phyloP scores from a whole-genome alignment of 2,329 filamentous ascomycete genomes.

The Akanthomyces muscarius region DNA sequence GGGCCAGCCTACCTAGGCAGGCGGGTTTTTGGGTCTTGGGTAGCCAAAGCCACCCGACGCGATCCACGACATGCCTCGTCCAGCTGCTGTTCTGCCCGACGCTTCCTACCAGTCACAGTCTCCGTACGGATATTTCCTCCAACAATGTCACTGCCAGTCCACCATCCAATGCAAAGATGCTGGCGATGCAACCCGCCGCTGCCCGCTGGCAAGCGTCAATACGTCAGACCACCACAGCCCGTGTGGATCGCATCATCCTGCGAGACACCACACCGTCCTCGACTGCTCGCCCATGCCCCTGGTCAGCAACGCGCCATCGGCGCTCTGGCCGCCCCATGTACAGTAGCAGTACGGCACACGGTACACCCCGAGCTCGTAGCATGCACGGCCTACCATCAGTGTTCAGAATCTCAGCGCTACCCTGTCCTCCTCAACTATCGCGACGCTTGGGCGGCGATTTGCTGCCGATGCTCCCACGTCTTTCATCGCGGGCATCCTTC shows the following conservation, averaged over 20 bases:
- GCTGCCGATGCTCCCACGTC: neutral
- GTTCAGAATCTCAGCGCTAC: neutral
- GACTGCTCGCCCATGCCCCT: neutral
- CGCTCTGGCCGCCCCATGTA: conserved; percentile 6
- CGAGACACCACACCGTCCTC: neutral
- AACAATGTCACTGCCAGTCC: neutral
- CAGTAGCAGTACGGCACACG: neutral
- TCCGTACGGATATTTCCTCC: neutral
- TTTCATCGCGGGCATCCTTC: neutral
- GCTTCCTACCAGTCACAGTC: neutral
- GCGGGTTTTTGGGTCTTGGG: neutral
- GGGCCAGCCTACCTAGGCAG: neutral
- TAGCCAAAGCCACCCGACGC: neutral
- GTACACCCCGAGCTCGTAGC: neutral
- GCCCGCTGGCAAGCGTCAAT: neutral
- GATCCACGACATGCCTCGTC: neutral
- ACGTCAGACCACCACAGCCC: neutral
- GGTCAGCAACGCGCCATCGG: neutral
- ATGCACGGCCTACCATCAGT: neutral
- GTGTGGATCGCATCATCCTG: neutral
- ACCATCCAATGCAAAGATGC: neutral
- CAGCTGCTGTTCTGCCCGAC: neutral
- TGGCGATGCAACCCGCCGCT: neutral
- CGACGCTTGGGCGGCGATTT: too few relatives aligned
- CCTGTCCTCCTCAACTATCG: too few relatives aligned